Evolutionary conservation across 2,329 filamentous ascomycete genomes (phyloP).

Genomic region (Clonostachys solani): DNA sequence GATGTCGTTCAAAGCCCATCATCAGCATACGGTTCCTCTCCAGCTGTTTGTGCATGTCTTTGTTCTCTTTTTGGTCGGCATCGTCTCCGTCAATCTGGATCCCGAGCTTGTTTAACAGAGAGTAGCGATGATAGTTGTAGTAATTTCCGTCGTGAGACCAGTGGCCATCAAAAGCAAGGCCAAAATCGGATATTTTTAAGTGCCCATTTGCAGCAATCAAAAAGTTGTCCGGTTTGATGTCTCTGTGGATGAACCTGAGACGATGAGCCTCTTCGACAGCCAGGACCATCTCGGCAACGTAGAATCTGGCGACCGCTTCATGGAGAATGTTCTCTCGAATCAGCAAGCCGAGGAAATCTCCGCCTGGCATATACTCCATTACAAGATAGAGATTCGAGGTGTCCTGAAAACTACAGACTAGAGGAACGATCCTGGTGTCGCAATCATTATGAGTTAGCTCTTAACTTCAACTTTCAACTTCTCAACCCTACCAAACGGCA

Average conservation of each 20-base stretch:
- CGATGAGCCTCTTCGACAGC: constrained; percentile 90
- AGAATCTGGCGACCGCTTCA: constrained; percentile 77
- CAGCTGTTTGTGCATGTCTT: constrained; percentile 26
- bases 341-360: constrained; percentile 85
- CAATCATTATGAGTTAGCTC: neutral
- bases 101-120: constrained; percentile 70
- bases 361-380: constrained; percentile 98
- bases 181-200: constrained; percentile 94
- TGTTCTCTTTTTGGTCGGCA: constrained; percentile 56
- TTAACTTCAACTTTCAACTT: neutral
- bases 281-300: constrained; percentile 92
- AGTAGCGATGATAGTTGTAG: constrained; percentile 79
- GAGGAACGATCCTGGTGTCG: constrained; percentile 67
- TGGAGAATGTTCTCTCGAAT: constrained; percentile 80
- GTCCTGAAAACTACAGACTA: constrained; percentile 89
- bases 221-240: constrained; percentile 97
- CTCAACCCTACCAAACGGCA: neutral
- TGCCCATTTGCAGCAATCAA: constrained; percentile 85
- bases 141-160: constrained; percentile 90
- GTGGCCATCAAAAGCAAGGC: constrained; percentile 89
- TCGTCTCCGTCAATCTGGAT: constrained; percentile 71
- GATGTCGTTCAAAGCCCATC: constrained; percentile 22
- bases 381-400: constrained; percentile 80
- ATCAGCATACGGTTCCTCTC: constrained; percentile 22
- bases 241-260: constrained; percentile 87